Base-by-base conservation (phyloP, 768 basidiomycete species). In the Kwoniella newhampshirensis region DNA sequence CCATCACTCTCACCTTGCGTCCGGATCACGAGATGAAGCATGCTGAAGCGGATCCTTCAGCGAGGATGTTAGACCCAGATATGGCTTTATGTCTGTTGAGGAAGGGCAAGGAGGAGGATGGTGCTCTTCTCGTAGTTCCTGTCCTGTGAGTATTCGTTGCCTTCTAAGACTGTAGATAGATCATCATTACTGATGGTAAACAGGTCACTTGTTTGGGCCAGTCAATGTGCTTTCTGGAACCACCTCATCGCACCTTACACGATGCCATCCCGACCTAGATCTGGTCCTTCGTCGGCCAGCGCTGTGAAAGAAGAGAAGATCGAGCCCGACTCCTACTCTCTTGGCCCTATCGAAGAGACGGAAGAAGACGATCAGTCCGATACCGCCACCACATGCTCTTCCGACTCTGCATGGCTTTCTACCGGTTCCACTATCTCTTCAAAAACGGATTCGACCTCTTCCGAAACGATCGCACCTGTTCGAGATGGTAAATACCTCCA, bases 191-290 rank as follows among this genome's bases (percentile, higher is more conserved):
- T 52, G 32, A 52, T 51, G 23, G 3, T 20, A 2, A n/a, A n/a
- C 32, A 58, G 56, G 32, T 58, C 48, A 15, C n/a, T 59, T 20
- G 63, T 64, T 1, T 64, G 54, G 26, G 54, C 63, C 36, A 44
- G 54, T 15, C 63, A 60, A 18, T 64, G 63, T 35, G 48, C 54
- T 13, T 50, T 56, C 46, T 64, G 58, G 54, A 57, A 56, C 1
- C 35, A 41, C 12, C 45, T 59, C 36, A 48, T 40, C 25, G 26
- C 12, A 9, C 51, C 45, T 32, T 15, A 32, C 5, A 4, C 21
- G 21, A 6, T 6, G 9, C 21, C 44, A 25, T 26, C 20, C 18
- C n/a, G n/a, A n/a, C n/a, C n/a, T n/a, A n/a, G n/a, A n/a, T n/a
- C n/a, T n/a, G n/a, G n/a, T n/a, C n/a, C n/a, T n/a, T n/a, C n/a